Evolutionary conservation across 495 filamentous ascomycete species (phyloP), one percentile per base, ranked within the genome.

Genomic region (Parmelia sp.): DNA sequence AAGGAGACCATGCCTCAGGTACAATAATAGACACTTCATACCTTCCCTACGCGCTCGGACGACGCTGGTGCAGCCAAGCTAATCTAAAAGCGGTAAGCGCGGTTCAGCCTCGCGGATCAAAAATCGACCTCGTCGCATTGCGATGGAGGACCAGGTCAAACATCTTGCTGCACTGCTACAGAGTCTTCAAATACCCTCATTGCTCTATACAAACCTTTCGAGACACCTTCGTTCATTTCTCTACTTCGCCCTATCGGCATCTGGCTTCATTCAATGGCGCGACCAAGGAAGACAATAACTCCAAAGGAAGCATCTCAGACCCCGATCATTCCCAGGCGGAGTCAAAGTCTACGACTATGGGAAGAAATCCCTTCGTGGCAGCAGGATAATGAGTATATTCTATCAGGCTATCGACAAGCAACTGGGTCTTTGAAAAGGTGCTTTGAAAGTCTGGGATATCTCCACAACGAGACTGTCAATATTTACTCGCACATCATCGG

Each of bases 401-500:
- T 67, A 21, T 64, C 65, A 15, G 60, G 68, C 47, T 72, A 72
- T 53, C 61, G 70, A 55, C 67, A 65, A 21, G 42, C 39, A 23
- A 68, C 67, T 33, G 56, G 58, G 17, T 72, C 67, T 2, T 69
- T 67, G 23, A 15, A 33, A 9, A 40, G 36, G 17, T 72, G 57
- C 15, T 40, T 69, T 23, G 47, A 55, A 25, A 72, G 70, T 53
- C 56, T 68, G 39, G 60, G 33, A 53, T 62, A 71, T 44, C 53
- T 69, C 44, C 69, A 72, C 42, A 72, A 72, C 44, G 67, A 72
- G 60, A 72, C 69, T 23, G 49, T 66, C 21, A 83, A 83, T 63
- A 84, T 84, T 27, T 77, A 76, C 56, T 79, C 80, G 3, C 83
- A 83, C 66, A 31, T 80, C 25, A 11, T 83, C 53, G 81, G 82